Conservation (phyloP, 2,329 filamentous ascomycete genomes). For the Mollisia scopiformis region DNA sequence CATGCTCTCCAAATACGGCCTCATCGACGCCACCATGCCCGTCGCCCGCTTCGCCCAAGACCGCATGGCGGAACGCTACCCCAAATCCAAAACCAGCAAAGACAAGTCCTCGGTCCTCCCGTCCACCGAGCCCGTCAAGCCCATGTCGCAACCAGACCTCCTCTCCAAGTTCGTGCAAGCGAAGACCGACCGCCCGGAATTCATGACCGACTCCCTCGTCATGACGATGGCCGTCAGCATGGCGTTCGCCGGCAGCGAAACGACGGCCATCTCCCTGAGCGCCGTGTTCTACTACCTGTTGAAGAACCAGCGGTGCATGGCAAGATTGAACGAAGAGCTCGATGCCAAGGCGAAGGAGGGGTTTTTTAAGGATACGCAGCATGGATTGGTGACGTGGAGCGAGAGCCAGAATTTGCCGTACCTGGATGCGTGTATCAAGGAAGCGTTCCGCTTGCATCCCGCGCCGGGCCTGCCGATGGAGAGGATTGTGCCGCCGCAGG, state of each 20-base stretch:
- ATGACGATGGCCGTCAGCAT: constrained; percentile 74
- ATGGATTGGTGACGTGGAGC: constrained; percentile 68
- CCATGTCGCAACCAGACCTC: constrained; percentile 55
- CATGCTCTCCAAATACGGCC: constrained; percentile 66
- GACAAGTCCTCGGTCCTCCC: constrained; percentile 20
- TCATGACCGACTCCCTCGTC: constrained; percentile 72
- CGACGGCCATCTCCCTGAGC: constrained; percentile 74
- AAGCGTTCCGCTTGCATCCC: constrained; percentile 77
- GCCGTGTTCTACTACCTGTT: constrained; percentile 76
- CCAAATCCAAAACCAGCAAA: constrained; percentile 29
- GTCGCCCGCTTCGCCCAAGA: constrained; percentile 72
- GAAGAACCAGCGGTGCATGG: constrained; percentile 59
- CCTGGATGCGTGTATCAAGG: constrained; percentile 77
- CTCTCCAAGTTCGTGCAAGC: constrained; percentile 75
- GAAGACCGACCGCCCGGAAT: constrained; percentile 66
- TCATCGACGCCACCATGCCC: constrained; percentile 71
- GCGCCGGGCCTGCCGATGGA: constrained; percentile 74
- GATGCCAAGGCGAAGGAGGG: constrained; percentile 60
- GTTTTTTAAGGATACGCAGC: constrained; percentile 51
- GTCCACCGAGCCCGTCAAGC: constrained; percentile 19
- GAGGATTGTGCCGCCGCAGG: constrained; percentile 68
- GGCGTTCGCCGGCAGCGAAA: constrained; percentile 77
- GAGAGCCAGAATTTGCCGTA: constrained; percentile 74
- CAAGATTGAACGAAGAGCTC: constrained; percentile 61
- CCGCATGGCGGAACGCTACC: constrained; percentile 66